Base-by-base conservation (phyloP, 2,329 filamentous ascomycete genomes). In the Colletotrichum tropicale region DNA sequence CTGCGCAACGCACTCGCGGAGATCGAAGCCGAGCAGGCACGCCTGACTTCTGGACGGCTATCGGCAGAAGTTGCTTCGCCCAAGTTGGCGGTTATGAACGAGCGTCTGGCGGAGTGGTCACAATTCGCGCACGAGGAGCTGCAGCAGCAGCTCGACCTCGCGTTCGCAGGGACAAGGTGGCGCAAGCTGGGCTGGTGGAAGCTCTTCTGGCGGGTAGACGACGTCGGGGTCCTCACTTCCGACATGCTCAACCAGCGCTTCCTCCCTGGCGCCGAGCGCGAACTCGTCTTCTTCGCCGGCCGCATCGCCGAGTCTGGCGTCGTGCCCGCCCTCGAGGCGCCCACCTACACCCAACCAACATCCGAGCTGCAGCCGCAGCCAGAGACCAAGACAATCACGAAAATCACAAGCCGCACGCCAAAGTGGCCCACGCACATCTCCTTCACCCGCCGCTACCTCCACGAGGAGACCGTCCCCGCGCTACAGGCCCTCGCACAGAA, bases 201-300 rank as follows among this genome's bases (percentile, higher is more conserved):
- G 83, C 89, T 98, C 0, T 96, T 98, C 82, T 98, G 96, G 96
- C 92, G 95, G 24, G 96, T 97, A 28, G 96, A 98, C 81, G 96
- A 98, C 80, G 95, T 98, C 13, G 92, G 92, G 4, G 94, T 96
- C 89, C 92, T 98, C 70, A 93, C 94, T 4, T 91, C 92, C 1
- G 94, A 97, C 79, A 93, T 98, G 76, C 87, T 98, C 5, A 90
- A 91, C 75, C 92, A 93, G 77, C 89, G 91, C 8, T 98, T 98
- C 87, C 89, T 99, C 5, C 91, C 93, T 0, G 90, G 90, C 5
- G 93, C 96, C 0, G 96, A 98, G 83, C 93, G 93, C 79, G 93
- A 93, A 70, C 90, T 95, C n/a, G 93, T 98, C 62, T 98, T 94
- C 84, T 90, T 98, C 3, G 91, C 94, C 8, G 96, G 96, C 1